Evolutionary conservation across 495 filamentous ascomycete species (phyloP), one percentile per base, ranked within the genome.

Genomic region (Daldinia bambusicola): DNA sequence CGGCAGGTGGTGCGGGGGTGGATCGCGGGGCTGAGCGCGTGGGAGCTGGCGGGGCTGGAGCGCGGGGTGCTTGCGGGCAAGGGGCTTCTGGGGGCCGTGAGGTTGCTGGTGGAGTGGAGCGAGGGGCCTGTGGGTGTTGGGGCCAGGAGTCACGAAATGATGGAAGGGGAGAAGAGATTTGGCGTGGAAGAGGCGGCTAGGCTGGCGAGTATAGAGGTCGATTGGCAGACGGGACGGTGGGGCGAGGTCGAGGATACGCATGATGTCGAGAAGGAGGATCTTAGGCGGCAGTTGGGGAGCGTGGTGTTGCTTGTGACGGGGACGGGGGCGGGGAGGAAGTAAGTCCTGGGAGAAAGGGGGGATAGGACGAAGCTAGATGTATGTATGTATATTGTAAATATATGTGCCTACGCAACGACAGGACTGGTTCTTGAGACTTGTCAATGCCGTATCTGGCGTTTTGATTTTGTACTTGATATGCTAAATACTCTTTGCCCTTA

Each of bases 191-290:
- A 97, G 76, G 94, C 94, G 14, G 89, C 92, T 3, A 82, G 87
- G 78, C 89, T 93, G 26, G 89, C 90, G 4, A 96, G 87, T 69
- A 70, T 95, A 20, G 95, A 99, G 84, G 93, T 97, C 16, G 84
- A 85, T 69, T 98, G 92, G 90, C 95, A 99, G 86, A 97, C 91
- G 5, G 82, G 88, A 14, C 86, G 89, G 81, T 98, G 95, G 94
- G 95, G 95, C 1, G 94, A 96, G 82, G 95, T 99, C 3, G 96
- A 99, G 80, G 95, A 99, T 81, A 97, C 94, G 43, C 96, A 99
- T 80, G 95, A 99, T 87, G 95, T 99, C 2, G 90, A 97, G 74
- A 93, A 89, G 79, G 95, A 97, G 81, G 95, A 99, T 81, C 45
- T 98, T 71, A 87, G 86, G 79, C 86, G 95, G 70, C 95, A 97